Conservation (phyloP, 805 yeast genomes). For the Pichia heedii region DNA sequence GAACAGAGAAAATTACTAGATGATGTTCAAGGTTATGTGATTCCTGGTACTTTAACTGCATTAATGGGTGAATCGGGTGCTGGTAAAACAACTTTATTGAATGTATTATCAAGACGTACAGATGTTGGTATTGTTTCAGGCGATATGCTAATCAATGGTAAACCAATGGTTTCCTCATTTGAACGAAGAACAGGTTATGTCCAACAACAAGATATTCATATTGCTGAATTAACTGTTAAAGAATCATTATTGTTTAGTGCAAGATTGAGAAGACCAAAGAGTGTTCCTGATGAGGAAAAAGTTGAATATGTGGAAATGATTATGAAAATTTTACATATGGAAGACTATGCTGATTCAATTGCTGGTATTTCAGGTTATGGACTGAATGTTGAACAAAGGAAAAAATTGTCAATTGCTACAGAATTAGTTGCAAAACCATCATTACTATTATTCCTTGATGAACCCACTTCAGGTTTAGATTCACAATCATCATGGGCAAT, state of each 20-base stretch:
- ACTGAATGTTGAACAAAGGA: slow-evolving; percentile 46
- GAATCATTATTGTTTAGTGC: slow-evolving; percentile 43
- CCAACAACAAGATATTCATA: slow-evolving; percentile 47
- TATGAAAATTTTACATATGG: slow-evolving; percentile 33
- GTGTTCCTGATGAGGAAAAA: slow-evolving; percentile 33
- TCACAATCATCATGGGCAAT: slow-evolving; percentile 55
- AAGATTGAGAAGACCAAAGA: slow-evolving; percentile 38
- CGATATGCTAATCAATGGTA: slow-evolving; percentile 48
- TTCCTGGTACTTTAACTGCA: slow-evolving; percentile 52
- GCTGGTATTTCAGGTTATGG: slow-evolving; percentile 40
- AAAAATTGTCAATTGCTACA: slow-evolving; percentile 44
- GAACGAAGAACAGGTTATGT: slow-evolving; percentile 49
- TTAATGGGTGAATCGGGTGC: slow-evolving; percentile 62
- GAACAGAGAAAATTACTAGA: slow-evolving; percentile 33
- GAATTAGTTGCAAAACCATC: slow-evolving; percentile 48
- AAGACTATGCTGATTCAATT: slow-evolving; percentile 43
- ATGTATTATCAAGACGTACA: slow-evolving; percentile 43
- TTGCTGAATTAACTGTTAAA: slow-evolving; percentile 40
- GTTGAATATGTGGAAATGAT: slow-evolving; percentile 36
- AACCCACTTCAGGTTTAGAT: slow-evolving; percentile 50
- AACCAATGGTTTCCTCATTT: slow-evolving; percentile 38
- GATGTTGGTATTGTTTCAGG: slow-evolving; percentile 48
- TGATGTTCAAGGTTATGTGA: slow-evolving; percentile 35
- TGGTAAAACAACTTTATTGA: slow-evolving; percentile 52
- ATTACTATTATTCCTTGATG: slow-evolving; percentile 45